Conservation (phyloP, 2,329 filamentous ascomycete genomes). For the Aspergillus thermomutatus region DNA sequence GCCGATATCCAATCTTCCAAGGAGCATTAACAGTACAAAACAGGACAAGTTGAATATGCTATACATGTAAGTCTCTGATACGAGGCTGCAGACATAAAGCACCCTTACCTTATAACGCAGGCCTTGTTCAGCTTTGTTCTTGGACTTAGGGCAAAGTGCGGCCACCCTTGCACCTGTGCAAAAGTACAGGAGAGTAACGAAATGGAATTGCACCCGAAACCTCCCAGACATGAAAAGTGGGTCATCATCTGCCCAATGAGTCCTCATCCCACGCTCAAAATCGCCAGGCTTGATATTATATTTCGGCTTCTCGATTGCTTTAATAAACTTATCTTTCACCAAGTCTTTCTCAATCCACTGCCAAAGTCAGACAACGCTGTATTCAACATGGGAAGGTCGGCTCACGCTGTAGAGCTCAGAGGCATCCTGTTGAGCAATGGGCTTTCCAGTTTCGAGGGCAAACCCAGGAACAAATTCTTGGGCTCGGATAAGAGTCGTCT, state of each 20-base stretch:
- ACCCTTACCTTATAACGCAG: slow-evolving; percentile 4
- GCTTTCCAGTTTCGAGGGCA: slow-evolving; percentile 1
- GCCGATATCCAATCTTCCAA: slow-evolving; percentile 5
- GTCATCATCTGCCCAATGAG: slow-evolving; percentile 7
- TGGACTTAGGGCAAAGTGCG: neutral
- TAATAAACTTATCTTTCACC: neutral
- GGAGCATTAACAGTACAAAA: neutral
- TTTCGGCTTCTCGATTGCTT: slow-evolving; percentile 4
- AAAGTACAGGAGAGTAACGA: slow-evolving; percentile 7
- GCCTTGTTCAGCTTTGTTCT: neutral
- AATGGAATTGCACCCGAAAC: slow-evolving; percentile 6
- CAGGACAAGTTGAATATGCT: slow-evolving; percentile 4
- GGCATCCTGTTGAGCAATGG: slow-evolving; percentile 4
- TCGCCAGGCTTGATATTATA: slow-evolving; percentile 6
- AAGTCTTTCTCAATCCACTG: slow-evolving; percentile 8
- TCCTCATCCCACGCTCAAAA: slow-evolving; percentile 2
- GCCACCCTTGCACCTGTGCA: slow-evolving; percentile 2
- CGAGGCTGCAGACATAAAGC: neutral
- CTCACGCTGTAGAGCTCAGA: slow-evolving; percentile 6
- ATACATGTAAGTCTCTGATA: neutral
- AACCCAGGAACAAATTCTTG: slow-evolving; percentile 8
- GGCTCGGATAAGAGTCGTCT: slow-evolving; percentile 1
- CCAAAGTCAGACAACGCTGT: slow-evolving; percentile 2
- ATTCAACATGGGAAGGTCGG: neutral
- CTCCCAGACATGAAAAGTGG: slow-evolving; percentile 6